A percentile compares a stretch with the other conserved stretches of the same genome.
Evolutionary conservation across 495 filamentous ascomycete species (phyloP).

Genomic region (Xylaria castorea): DNA sequence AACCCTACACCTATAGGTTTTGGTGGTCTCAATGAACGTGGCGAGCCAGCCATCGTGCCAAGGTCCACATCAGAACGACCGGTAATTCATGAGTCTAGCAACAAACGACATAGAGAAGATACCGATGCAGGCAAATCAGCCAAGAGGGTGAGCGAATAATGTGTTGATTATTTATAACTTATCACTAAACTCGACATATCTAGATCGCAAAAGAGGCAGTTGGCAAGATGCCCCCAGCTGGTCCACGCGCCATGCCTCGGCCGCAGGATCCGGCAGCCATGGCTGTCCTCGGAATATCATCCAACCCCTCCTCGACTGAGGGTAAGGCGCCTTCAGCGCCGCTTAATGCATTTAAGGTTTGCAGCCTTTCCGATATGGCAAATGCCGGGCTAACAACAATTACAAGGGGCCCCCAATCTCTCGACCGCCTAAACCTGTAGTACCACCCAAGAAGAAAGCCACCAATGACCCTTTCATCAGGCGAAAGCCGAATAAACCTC

Average conservation of each 20-base stretch:
- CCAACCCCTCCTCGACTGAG: constrained; percentile 24
- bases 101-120: constrained; percentile 44
- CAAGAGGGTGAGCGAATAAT: constrained; percentile 43
- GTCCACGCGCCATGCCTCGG: constrained; percentile 34
- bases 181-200: constrained; percentile 27
- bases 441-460: constrained; percentile 41
- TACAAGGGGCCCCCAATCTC: constrained; percentile 32
- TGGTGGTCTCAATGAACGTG: constrained; percentile 37
- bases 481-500: constrained; percentile 34
- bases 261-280: constrained; percentile 42
- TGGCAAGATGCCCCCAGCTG: constrained; percentile 31
- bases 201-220: constrained; percentile 32
- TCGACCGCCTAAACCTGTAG: constrained; percentile 34
- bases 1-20: constrained; percentile 18
- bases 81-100: constrained; percentile 37
- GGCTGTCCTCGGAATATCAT: constrained; percentile 34
- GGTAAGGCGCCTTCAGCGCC: constrained; percentile 20
- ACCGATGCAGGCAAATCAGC: constrained; percentile 33
- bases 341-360: constrained; percentile 35
- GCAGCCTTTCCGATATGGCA: constrained; percentile 3
- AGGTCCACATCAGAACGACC: constrained; percentile 33
- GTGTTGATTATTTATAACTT: neutral
- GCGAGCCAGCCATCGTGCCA: constrained; percentile 31
- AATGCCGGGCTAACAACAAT: constrained; percentile 29
- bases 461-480: constrained; percentile 32